These are phyloP conservation scores for Penicillium sp. DNA, from an alignment of 2,329 filamentous ascomycete genomes.

Conservation along the genomic window DNA sequence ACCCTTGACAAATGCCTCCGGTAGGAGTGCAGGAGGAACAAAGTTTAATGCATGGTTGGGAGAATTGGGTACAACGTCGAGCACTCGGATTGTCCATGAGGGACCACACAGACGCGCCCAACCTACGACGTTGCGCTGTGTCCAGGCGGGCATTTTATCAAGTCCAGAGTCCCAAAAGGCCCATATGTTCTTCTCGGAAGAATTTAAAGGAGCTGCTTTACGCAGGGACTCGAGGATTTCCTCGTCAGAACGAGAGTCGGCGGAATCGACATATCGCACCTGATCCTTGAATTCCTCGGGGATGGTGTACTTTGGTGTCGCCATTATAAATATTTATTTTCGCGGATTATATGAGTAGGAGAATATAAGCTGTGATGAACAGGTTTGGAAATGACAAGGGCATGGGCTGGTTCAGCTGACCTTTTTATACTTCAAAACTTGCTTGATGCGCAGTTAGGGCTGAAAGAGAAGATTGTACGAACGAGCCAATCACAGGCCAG, in stretches of 20 bases:
- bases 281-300: constrained; percentile 8
- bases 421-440: constrained; percentile 1
- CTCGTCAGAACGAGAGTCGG: constrained; percentile 7
- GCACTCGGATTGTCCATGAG: constrained; percentile 40
- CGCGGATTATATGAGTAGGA: background rate
- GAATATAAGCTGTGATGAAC: background rate
- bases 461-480: background rate
- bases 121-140: constrained; percentile 37
- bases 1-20: constrained; percentile 40
- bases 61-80: constrained; percentile 36
- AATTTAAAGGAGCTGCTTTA: constrained; percentile 22
- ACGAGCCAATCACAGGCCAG: background rate
- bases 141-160: constrained; percentile 36
- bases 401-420: background rate
- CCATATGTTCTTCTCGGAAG: constrained; percentile 40
- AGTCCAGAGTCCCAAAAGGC: constrained; percentile 39
- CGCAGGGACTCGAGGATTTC: constrained; percentile 18
- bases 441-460: background rate
- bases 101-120: constrained; percentile 39
- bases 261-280: constrained; percentile 7
- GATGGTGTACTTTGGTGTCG: constrained; percentile 2
- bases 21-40: constrained; percentile 32
- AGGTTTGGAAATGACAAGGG: background rate
- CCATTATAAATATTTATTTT: background rate
- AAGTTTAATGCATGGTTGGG: constrained; percentile 39